These are phyloP conservation scores for Acacia crassicarpa DNA, from an alignment of 306 rosid genomes.

Conservation along the genomic window DNA sequence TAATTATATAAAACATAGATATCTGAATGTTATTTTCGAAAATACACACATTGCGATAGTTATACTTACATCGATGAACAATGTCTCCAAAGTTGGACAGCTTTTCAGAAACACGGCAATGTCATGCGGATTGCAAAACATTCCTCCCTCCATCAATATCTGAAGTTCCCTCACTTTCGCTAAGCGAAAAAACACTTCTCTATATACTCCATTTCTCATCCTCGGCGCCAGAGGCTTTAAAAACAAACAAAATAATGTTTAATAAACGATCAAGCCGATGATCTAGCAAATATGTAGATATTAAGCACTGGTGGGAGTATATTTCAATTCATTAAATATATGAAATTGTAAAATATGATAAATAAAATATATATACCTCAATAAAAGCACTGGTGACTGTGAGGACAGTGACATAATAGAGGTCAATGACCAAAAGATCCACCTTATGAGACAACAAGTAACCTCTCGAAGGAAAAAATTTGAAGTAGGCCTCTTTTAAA, in stretches of 20 bases:
- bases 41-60: neutral
- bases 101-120: constrained; percentile 30
- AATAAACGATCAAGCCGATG: neutral
- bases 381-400: constrained; percentile 30
- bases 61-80: constrained; percentile 32
- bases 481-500: constrained; percentile 29
- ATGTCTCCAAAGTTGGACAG: constrained; percentile 34
- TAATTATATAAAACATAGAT: too few relatives aligned
- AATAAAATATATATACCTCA: constrained; percentile 35
- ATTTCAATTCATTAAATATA: neutral
- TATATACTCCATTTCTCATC: constrained; percentile 1
- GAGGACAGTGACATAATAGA: constrained; percentile 23
- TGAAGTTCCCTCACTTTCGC: constrained; percentile 40
- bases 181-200: constrained; percentile 2
- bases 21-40: too few relatives aligned
- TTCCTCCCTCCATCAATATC: constrained; percentile 35
- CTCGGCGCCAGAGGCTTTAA: constrained; percentile 36
- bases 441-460: neutral
- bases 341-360: neutral
- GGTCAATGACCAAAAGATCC: neutral
- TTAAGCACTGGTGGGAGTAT: too few relatives aligned
- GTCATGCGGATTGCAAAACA: constrained; percentile 43
- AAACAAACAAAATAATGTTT: neutral
- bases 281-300: neutral
- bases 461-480: neutral